phyloP scores from a whole-genome alignment of 345 rosid genomes.

The Eucalyptus globulus region DNA sequence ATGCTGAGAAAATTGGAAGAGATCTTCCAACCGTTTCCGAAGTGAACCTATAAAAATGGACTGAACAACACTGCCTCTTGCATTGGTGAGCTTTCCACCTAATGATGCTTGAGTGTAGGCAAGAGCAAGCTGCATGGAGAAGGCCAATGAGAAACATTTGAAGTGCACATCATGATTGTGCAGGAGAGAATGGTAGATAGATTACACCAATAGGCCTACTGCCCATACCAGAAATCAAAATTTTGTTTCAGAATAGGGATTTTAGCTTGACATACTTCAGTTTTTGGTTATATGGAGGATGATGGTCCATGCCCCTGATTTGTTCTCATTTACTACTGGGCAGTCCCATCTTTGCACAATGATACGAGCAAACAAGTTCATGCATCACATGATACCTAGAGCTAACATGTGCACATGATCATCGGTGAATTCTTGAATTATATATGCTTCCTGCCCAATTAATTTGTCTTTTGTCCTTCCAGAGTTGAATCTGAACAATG shows the following conservation, averaged over 20 bases:
- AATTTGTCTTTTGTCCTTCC: not conserved
- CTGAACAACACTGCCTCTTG: constrained; percentile 63
- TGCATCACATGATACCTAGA: not conserved
- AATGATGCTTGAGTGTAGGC: constrained; percentile 66
- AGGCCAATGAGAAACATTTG: not conserved
- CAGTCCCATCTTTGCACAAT: not conserved
- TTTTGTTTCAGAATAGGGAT: not conserved
- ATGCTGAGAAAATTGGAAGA: constrained; percentile 24
- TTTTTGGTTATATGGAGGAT: not conserved
- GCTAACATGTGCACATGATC: not conserved
- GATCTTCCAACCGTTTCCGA: constrained; percentile 59
- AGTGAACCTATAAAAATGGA: constrained; percentile 57
- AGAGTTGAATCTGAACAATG: not conserved
- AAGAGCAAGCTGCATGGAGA: constrained; percentile 56
- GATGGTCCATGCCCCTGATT: not conserved
- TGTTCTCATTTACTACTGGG: not conserved
- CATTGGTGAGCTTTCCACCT: constrained; percentile 46
- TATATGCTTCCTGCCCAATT: not conserved
- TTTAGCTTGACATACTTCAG: not conserved
- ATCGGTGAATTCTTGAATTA: not conserved
- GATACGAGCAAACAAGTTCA: not conserved
- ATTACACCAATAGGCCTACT: not conserved
- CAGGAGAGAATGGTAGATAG: not conserved
- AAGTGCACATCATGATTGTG: not conserved
- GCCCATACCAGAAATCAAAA: not conserved